phyloP scores from a whole-genome alignment of 2,329 filamentous ascomycete species.

The Epichloe aotearoae region DNA sequence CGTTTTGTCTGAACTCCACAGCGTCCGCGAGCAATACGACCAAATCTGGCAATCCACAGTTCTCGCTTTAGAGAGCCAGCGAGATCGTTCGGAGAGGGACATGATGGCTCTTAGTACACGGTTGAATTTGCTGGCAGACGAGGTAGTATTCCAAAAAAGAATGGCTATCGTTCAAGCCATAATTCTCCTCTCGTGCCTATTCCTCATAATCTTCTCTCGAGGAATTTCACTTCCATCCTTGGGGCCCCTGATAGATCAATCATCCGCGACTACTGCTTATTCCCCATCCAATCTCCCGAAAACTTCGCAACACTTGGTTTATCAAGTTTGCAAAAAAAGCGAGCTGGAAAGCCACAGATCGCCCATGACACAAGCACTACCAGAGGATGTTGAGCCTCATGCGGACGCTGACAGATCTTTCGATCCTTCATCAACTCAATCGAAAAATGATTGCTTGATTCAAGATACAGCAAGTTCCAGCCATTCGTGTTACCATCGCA shows the following conservation, averaged over 20 bases:
- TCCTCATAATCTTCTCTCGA: conserved; percentile 70
- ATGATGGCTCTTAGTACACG: conserved; percentile 69
- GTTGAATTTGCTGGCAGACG: conserved; percentile 82
- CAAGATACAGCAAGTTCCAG: conserved; percentile 6
- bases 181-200: conserved; percentile 73
- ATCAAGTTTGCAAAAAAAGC: neutral
- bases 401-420: neutral
- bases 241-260: conserved; percentile 17
- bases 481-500: conserved; percentile 10
- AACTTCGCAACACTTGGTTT: conserved; percentile 5
- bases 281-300: conserved; percentile 10
- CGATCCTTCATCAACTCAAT: neutral
- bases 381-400: neutral
- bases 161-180: conserved; percentile 89
- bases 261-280: conserved; percentile 11
- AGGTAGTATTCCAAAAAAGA: conserved; percentile 74
- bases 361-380: neutral
- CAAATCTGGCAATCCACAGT: conserved; percentile 95
- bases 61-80: conserved; percentile 77
- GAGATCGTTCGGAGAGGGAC: conserved; percentile 71
- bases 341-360: neutral
- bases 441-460: neutral
- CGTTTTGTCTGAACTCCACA: conserved; percentile 66
- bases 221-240: conserved; percentile 27
- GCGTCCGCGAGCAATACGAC: conserved; percentile 76